Evolutionary conservation across 2,329 filamentous ascomycete species (phyloP), one percentile per base, ranked within the genome.

Genomic region (Ceratocystis cacaofunesta): DNA sequence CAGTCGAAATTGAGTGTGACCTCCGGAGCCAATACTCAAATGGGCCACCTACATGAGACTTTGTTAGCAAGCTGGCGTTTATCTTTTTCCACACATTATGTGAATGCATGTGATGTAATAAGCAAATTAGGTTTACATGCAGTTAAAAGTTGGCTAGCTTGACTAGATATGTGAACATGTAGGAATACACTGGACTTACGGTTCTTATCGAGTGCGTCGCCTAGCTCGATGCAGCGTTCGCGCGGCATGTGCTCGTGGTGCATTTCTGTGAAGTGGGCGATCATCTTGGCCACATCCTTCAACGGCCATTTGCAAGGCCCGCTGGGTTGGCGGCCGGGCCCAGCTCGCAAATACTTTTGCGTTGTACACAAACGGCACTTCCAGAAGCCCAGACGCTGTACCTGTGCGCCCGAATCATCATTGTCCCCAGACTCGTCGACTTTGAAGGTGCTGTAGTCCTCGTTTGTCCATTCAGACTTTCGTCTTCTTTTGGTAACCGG

Each of bases 11-110:
- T 3, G 70, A 70, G 52, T 75, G 74, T 4, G 77, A 78, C 46
- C 74, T 72, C 8, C 74, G 74, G n/a, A 79, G 72, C 77, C 77
- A 79, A 69, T 79, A 78, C 70, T 77, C 75, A 66, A 79, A 78
- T 0, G 78, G 77, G 0, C 78, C 77, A 5, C 74, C 75, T 77
- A 43, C 19, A 58, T 32, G 61, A 30, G 28, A 22, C n/a, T 8
- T 48, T 25, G 30, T 66, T 66, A 66, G 65, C 46, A 50, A 57
- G 3, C 5, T 10, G n/a, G 15, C 1, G 36, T 50, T 5, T 28
- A 30, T 30, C n/a, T 17, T 60, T 12, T 22, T 57, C 36, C 36
- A 50, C 22, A 1, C 3, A 19, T 8, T n/a, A 12, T 52, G 22
- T n/a, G 22, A 19, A 8, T 22, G 17, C 22, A n/a, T 8, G 17